phyloP scores from a whole-genome alignment of 2,329 filamentous ascomycete species.

The Phialemonium atrogriseum region DNA sequence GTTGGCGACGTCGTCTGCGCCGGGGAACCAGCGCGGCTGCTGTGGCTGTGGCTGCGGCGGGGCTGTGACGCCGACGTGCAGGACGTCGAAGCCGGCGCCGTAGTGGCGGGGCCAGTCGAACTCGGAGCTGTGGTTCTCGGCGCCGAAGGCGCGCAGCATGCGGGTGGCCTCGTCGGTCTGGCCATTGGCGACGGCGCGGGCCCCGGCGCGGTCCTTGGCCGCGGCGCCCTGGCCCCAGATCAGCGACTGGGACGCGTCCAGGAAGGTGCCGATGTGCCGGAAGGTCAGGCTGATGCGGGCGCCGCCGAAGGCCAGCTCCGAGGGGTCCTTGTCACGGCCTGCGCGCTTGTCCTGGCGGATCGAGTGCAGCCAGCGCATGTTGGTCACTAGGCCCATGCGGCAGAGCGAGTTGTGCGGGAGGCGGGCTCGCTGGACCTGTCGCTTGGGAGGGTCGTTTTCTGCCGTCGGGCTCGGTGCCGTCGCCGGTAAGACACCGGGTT shows the following conservation, averaged over 20 bases:
- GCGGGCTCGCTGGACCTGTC: conserved; percentile 57
- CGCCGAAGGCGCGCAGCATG: conserved; percentile 73
- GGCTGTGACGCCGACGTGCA: conserved; percentile 56
- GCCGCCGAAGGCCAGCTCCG: conserved; percentile 65
- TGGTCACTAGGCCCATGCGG: conserved; percentile 71
- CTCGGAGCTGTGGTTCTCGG: conserved; percentile 66
- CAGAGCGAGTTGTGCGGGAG: conserved; percentile 88
- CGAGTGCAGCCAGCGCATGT: conserved; percentile 83
- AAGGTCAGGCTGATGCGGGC: conserved; percentile 90
- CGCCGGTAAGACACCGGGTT: not conserved
- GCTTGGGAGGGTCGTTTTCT: too few species aligned
- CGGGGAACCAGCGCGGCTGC: conserved; percentile 43
- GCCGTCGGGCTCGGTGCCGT: conserved; percentile 6
- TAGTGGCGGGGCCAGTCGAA: conserved; percentile 74
- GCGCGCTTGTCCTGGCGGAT: conserved; percentile 81
- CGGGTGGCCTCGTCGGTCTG: conserved; percentile 54
- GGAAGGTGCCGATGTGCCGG: conserved; percentile 77
- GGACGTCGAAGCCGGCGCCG: conserved; percentile 74
- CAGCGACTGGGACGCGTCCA: conserved; percentile 50
- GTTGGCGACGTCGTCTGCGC: conserved; percentile 38
- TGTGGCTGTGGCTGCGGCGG: too few species aligned
- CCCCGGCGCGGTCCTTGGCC: conserved; percentile 53
- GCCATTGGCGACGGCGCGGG: conserved; percentile 60
- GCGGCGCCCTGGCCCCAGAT: conserved; percentile 94
- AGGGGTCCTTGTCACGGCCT: conserved; percentile 53